Evolutionary conservation across 148 eudicot genomes (phyloP), one percentile per base, ranked within the genome.

Genomic region (Vaccinium corymbosum): DNA sequence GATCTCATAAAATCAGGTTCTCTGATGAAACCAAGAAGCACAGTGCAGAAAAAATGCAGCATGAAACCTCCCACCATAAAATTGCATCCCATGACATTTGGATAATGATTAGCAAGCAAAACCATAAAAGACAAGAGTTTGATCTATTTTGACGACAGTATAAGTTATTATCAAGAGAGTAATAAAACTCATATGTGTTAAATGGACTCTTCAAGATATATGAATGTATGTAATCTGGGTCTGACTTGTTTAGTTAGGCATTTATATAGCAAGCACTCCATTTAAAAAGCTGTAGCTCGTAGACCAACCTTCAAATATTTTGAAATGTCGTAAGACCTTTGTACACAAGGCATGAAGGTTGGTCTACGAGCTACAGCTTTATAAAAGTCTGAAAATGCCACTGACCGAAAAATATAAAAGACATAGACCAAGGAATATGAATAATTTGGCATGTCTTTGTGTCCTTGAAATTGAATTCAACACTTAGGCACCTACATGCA

Each of bases 1-100:
- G 61, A 27, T 57, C 48, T 46, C 73, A 56, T n/a, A 56, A 55
- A 56, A 53, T 80, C 80, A 61, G 66, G 16, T 61, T 42, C 81
- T 61, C 38, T 17, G 13, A 62, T 19, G 76, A 49, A 38, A 71
- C 14, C n/a, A 2, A 19, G 48, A 79, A 52, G 32, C 29, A 22
- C 4, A 84, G 57, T 61, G 22, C 1, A 32, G 57, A 64, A 66
- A 17, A 80, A 61, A 22, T 61, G 38, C 55, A 80, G 75, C 20
- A 62, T n/a, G 83, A 81, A 68, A 16, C 74, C 51, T 7, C n/a
- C 35, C 13, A 20, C 76, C 25, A 51, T 25, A 35, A 50, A 51
- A 50, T 70, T 19, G 11, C n/a, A 55, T 79, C 6, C 81, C 49
- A 29, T 16, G 17, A 79, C 29, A 32, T 55, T 7, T 1, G 35